Evolutionary conservation across 257 asterid species (phyloP).

Genomic region (Apocynum venetum): DNA sequence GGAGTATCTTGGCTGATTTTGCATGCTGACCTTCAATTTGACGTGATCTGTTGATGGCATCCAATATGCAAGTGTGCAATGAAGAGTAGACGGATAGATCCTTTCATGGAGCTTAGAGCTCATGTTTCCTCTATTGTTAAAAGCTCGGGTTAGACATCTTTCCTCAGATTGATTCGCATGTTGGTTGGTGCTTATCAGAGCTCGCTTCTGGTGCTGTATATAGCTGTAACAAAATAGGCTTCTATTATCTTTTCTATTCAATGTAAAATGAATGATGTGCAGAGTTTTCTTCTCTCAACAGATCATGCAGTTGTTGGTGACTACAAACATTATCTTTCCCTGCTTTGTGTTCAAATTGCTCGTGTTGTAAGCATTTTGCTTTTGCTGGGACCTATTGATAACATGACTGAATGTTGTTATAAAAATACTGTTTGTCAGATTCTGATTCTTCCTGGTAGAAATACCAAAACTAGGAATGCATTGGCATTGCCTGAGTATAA

Average conservation of each 20-base stretch:
- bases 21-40: slow-evolving; percentile 11
- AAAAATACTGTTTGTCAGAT: not conserved
- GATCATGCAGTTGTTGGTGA: slow-evolving; percentile 26
- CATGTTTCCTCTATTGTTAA: slow-evolving; percentile 8
- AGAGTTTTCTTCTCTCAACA: slow-evolving; percentile 21
- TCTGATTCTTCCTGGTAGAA: slow-evolving; percentile 2
- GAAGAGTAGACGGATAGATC: slow-evolving; percentile 11
- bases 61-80: slow-evolving; percentile 8
- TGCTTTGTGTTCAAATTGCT: slow-evolving; percentile 12
- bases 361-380: slow-evolving; percentile 24
- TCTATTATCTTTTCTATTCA: slow-evolving; percentile 20
- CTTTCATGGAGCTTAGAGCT: slow-evolving; percentile 18
- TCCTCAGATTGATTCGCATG: slow-evolving; percentile 33
- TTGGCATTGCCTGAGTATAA: not conserved
- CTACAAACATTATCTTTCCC: slow-evolving; percentile 6
- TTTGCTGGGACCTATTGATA: slow-evolving; percentile 11
- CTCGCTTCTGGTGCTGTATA: slow-evolving; percentile 27
- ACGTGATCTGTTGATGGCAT: slow-evolving; percentile 1
- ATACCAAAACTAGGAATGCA: slow-evolving; percentile 2
- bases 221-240: slow-evolving; percentile 28
- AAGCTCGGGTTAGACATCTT: slow-evolving; percentile 38
- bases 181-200: slow-evolving; percentile 34
- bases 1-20: slow-evolving; percentile 3
- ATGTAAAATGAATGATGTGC: slow-evolving; percentile 36
- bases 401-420: slow-evolving; percentile 12